Conservation (phyloP, 805 yeast genomes). For the Sungouiella blattae region DNA sequence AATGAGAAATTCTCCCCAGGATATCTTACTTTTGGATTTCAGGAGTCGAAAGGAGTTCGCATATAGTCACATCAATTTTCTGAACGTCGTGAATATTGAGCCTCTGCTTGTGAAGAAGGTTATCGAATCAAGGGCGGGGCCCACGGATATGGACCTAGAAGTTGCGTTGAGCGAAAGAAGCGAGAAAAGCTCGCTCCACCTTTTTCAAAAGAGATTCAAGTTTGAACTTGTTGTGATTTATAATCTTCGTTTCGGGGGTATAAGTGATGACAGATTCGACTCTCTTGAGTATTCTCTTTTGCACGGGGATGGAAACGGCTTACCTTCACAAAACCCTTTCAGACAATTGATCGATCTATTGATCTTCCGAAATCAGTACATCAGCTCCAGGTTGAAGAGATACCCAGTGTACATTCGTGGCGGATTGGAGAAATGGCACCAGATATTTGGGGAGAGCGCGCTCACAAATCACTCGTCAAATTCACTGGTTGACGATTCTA, state of each 20-base stretch:
- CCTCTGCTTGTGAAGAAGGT: conserved; percentile 40
- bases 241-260: conserved; percentile 43
- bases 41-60: conserved; percentile 60
- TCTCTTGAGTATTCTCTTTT: conserved; percentile 35
- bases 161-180: conserved; percentile 53
- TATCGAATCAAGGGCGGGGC: conserved; percentile 24
- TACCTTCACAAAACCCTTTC: conserved; percentile 56
- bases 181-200: conserved; percentile 50
- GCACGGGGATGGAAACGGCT: conserved; percentile 32
- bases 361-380: conserved; percentile 27
- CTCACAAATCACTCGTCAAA: conserved; percentile 3
- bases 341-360: conserved; percentile 38
- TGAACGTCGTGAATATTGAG: conserved; percentile 67
- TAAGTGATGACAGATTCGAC: conserved; percentile 27
- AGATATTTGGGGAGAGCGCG: conserved; percentile 24
- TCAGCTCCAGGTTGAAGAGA: conserved; percentile 30
- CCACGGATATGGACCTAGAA: conserved; percentile 66
- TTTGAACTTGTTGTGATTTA: conserved; percentile 68
- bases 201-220: conserved; percentile 50
- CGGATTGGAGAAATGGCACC: conserved; percentile 34
- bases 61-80: conserved; percentile 57
- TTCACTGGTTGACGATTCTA: no score
- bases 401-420: conserved; percentile 35
- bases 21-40: conserved; percentile 65
- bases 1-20: conserved; percentile 5